Base-by-base conservation (phyloP, 805 yeast genomes). In the Hanseniaspora hatyaiensis region DNA sequence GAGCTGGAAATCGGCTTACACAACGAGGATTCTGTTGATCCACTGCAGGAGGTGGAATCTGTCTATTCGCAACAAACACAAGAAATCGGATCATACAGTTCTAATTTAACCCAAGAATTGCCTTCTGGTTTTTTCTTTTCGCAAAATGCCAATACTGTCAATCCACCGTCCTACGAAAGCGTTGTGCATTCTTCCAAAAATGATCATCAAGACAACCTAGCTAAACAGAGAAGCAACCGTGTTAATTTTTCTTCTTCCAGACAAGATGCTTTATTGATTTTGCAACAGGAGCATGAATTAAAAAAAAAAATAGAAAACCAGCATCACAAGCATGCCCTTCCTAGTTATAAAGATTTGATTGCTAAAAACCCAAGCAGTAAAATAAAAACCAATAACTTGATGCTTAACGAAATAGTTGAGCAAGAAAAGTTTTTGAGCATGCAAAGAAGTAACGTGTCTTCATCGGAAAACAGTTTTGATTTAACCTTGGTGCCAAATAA, bases 321-420 rank as follows among this genome's bases (percentile, higher is more conserved):
- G 3, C 3, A 18, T 19, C 28, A 16, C 13, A 5, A 28, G 8
- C 15, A 15, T 6, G 9, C 29, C 4, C 15, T 29, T 6, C 47
- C 47, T 16, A 19, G 9, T 4, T 43, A 43, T 12, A 32, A 26
- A 12, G 34, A 43, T 8, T 5, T 34, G 11, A 26, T 43, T 13
- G 29, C 19, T 5, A 32, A 34, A 12, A 43, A 43, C 18, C 47
- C 47, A 29, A 43, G 47, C 16, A 34, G 30, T 31, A 34, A 34
- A 22, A 9, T 43, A 18, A 29, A 34, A 4, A 36, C 29, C 8
- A 43, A 36, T 19, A 29, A 16, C 2, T 6, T 18, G 8, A 15
- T 8, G 12, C 11, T 43, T 28, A n/a, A 43, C 29, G 29, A 28
- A 3, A 34, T 43, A 4, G 13, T 43, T 12, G 40, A 34, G 6